A percentile compares a stretch with the other conserved stretches of the same genome.
Conservation (phyloP, 345 rosid genomes). For the Ricinus communis region DNA sequence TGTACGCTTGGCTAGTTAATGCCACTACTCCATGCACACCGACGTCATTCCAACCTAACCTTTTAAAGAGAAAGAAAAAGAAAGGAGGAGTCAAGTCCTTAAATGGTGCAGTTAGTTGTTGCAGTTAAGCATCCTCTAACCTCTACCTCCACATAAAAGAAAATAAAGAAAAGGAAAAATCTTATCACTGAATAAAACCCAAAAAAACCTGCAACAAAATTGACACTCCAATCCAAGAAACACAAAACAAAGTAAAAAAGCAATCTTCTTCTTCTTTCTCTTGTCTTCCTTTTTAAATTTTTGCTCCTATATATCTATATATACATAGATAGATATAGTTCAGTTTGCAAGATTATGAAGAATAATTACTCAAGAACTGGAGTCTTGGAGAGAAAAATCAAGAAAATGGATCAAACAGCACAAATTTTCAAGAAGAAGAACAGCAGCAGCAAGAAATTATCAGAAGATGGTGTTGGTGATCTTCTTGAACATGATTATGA, state of each 20-base stretch:
- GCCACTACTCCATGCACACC: background rate
- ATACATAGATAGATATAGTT: too few species aligned
- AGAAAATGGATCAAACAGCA: slow-evolving; percentile 5
- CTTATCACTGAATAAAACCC: too few species aligned
- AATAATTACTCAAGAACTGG: background rate
- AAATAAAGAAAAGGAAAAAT: too few species aligned
- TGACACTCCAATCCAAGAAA: too few species aligned
- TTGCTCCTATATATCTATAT: too few species aligned
- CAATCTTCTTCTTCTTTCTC: background rate
- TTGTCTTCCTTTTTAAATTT: background rate
- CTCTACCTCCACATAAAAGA: background rate
- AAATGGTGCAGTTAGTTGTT: slow-evolving; percentile 22
- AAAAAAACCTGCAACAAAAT: too few species aligned
- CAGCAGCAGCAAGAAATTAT: background rate
- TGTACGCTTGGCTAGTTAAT: background rate
- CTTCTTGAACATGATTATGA: background rate
- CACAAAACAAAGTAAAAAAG: too few species aligned
- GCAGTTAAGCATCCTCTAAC: slow-evolving; percentile 2
- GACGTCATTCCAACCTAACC: background rate
- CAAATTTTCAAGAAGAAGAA: background rate
- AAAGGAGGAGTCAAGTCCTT: background rate
- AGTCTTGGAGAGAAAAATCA: slow-evolving; percentile 1
- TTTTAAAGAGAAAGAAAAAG: background rate
- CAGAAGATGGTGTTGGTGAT: background rate
- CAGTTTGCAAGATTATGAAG: too few species aligned